These are phyloP conservation scores for Exophiala spinifera DNA, from an alignment of 2,329 filamentous ascomycete species.

Conservation along the genomic window DNA sequence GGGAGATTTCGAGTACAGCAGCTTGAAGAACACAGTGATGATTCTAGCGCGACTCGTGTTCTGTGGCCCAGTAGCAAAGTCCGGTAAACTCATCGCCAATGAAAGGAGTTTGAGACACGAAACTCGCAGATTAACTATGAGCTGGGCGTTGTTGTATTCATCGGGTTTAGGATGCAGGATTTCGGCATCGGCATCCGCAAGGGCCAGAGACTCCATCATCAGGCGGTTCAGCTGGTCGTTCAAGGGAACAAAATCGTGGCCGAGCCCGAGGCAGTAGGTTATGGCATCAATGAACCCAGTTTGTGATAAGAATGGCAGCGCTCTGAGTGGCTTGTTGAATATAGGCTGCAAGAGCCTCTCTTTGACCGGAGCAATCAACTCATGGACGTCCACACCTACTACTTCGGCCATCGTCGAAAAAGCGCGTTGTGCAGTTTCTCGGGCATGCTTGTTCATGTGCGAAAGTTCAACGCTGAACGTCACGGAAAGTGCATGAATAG, in stretches of 20 bases:
- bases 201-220: constrained; percentile 85
- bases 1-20: constrained; percentile 85
- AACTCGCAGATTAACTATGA: constrained; percentile 86
- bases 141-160: constrained; percentile 92
- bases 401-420: constrained; percentile 78
- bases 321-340: constrained; percentile 89
- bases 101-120: constrained; percentile 91
- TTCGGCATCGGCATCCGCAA: constrained; percentile 93
- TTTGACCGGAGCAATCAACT: constrained; percentile 84
- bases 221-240: constrained; percentile 88
- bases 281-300: constrained; percentile 98
- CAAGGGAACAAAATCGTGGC: constrained; percentile 83
- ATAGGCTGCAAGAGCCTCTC: constrained; percentile 87
- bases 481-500: constrained; percentile 73
- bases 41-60: constrained; percentile 65
- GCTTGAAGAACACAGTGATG: constrained; percentile 96
- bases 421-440: constrained; percentile 77
- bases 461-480: constrained; percentile 84
- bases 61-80: constrained; percentile 71
- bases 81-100: constrained; percentile 87
- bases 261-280: constrained; percentile 87
- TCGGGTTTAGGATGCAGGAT: constrained; percentile 86
- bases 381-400: constrained; percentile 74
- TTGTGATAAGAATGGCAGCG: constrained; percentile 88
- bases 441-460: constrained; percentile 94